Percentiles rank a stretch among this genome's conserved stretches.
Evolutionary conservation across 495 filamentous ascomycete genomes (phyloP).

Genomic region (Umbilicaria muhlenbergii): DNA sequence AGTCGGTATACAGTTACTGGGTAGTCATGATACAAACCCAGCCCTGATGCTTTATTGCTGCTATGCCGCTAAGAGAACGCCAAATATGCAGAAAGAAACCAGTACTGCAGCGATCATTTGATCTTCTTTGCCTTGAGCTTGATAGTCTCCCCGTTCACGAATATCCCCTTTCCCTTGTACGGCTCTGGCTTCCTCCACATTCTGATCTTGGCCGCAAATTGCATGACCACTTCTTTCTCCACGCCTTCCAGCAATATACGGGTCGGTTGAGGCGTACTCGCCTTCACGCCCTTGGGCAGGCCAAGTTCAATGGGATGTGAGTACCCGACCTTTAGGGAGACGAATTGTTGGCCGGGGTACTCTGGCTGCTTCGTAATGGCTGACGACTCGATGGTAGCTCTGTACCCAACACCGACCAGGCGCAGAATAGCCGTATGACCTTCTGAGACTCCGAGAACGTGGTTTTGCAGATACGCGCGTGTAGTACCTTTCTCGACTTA

Average conservation of each 20-base stretch:
- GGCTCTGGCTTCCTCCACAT: constrained; percentile 86
- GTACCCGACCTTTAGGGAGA: constrained; percentile 87
- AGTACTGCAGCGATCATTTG: constrained; percentile 38
- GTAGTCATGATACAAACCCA: too few species aligned
- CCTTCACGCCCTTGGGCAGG: constrained; percentile 69
- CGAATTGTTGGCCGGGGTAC: constrained; percentile 72
- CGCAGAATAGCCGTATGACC: constrained; percentile 86
- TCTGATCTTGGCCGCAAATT: constrained; percentile 78
- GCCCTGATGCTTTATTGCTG: constrained; percentile 1
- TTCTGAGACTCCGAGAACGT: constrained; percentile 87
- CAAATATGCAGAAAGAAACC: too few species aligned
- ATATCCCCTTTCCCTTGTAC: constrained; percentile 99
- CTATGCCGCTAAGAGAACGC: too few species aligned
- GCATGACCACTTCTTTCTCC: constrained; percentile 70
- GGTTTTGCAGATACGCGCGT: constrained; percentile 75
- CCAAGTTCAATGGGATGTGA: constrained; percentile 85
- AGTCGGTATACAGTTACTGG: too few species aligned
- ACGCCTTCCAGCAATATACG: constrained; percentile 78
- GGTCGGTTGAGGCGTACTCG: constrained; percentile 84
- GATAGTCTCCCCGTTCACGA: constrained; percentile 93
- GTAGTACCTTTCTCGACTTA: constrained; percentile 49
- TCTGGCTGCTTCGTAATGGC: constrained; percentile 50
- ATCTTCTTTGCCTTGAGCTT: constrained; percentile 98
- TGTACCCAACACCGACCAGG: constrained; percentile 91
- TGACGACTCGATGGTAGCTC: constrained; percentile 63